These are phyloP conservation scores for Cytospora mali DNA, from an alignment of 2,329 filamentous ascomycete genomes.

Conservation along the genomic window DNA sequence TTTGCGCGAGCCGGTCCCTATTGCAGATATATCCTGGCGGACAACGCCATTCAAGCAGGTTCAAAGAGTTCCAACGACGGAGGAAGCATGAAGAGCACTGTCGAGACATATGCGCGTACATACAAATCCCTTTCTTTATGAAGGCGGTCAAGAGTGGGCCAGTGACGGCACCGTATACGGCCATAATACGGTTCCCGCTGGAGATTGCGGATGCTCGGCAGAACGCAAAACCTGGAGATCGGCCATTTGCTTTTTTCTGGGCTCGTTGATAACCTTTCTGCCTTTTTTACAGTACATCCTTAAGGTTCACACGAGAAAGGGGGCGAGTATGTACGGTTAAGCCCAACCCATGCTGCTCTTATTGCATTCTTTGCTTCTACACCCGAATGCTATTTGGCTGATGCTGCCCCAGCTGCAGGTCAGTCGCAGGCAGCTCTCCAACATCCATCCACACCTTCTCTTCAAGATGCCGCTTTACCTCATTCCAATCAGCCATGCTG, in stretches of 20 bases:
- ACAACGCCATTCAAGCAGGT: not conserved
- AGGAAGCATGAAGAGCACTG: not conserved
- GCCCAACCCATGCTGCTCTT: not conserved
- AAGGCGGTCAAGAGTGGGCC: not conserved
- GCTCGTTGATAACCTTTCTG: no score
- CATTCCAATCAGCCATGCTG: constrained; percentile 22
- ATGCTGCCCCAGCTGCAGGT: constrained; percentile 4
- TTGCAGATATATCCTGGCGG: not conserved
- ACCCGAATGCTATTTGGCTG: constrained; percentile 14
- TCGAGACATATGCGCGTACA: not conserved
- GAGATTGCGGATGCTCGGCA: not conserved
- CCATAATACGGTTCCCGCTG: not conserved
- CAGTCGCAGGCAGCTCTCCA: constrained; percentile 10
- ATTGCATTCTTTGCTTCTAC: not conserved
- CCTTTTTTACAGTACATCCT: no score
- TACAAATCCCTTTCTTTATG: not conserved
- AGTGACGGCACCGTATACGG: constrained; percentile 1
- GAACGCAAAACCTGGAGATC: not conserved
- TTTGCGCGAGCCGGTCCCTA: not conserved
- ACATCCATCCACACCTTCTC: constrained; percentile 26
- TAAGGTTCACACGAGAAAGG: not conserved
- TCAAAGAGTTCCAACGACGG: not conserved
- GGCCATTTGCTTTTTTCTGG: not conserved
- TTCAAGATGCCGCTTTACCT: constrained; percentile 15
- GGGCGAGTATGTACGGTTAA: not conserved